Conservation (phyloP, 1,284 basidiomycete species). For the Phlebopus sp. region DNA sequence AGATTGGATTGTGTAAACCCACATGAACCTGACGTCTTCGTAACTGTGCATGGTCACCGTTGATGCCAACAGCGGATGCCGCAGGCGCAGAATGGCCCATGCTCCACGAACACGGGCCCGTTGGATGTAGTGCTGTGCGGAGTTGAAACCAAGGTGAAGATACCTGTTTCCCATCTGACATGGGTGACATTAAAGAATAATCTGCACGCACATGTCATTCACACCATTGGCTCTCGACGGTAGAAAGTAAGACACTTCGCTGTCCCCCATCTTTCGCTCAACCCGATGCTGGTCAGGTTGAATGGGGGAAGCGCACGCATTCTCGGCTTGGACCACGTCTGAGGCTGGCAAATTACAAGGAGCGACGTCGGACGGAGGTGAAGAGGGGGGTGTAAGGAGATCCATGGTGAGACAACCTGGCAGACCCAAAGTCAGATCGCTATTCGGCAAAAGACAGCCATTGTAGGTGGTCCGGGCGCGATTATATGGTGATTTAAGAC, state of each 20-base stretch:
- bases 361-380: not conserved
- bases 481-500: not conserved
- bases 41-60: slow-evolving; percentile 59
- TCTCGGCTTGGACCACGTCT: not conserved
- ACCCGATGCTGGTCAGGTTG: not conserved
- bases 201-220: slow-evolving; percentile 69
- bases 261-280: slow-evolving; percentile 57
- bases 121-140: slow-evolving; percentile 41
- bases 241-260: slow-evolving; percentile 69
- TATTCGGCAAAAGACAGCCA: not conserved
- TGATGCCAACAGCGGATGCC: slow-evolving; percentile 68
- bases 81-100: slow-evolving; percentile 66
- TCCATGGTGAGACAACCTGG: not conserved
- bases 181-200: not conserved
- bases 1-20: slow-evolving; percentile 22
- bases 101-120: slow-evolving; percentile 50
- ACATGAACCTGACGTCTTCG: slow-evolving; percentile 66
- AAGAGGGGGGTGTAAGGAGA: not conserved
- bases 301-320: not conserved
- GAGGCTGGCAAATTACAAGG: not conserved
- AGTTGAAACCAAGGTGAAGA: slow-evolving; percentile 64
- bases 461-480: not conserved
- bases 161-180: slow-evolving; percentile 44
- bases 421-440: not conserved
- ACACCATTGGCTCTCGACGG: slow-evolving; percentile 72